Evolutionary conservation across 495 filamentous ascomycete genomes (phyloP).

Genomic region (Aspergillus hancockii): DNA sequence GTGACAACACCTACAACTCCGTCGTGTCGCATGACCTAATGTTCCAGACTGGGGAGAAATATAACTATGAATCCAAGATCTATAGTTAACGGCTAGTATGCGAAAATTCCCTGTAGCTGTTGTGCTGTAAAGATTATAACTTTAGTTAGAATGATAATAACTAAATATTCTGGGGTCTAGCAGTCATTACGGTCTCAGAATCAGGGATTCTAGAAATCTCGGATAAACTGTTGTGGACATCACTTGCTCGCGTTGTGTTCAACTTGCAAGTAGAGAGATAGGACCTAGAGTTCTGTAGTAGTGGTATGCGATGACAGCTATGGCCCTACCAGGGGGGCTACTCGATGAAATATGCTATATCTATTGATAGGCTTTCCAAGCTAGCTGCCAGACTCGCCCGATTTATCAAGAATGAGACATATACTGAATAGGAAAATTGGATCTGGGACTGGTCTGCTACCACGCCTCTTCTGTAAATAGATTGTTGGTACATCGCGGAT

Average conservation of each 20-base stretch:
- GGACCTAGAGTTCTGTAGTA: constrained; percentile 45
- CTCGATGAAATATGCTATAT: constrained; percentile 64
- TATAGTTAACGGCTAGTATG: constrained; percentile 30
- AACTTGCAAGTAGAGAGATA: constrained; percentile 58
- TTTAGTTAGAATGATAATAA: constrained; percentile 53
- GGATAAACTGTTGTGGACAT: constrained; percentile 63
- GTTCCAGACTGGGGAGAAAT: constrained; percentile 40
- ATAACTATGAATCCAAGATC: constrained; percentile 40
- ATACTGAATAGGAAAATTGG: constrained; percentile 62
- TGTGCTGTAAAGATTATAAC: too few species aligned
- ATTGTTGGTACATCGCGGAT: too few species aligned
- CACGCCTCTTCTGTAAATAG: constrained; percentile 54
- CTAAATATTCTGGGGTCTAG: constrained; percentile 53
- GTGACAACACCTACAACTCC: constrained; percentile 44
- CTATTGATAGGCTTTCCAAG: constrained; percentile 65
- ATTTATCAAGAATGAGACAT: constrained; percentile 62
- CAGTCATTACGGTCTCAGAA: constrained; percentile 51
- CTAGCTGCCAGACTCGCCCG: constrained; percentile 62
- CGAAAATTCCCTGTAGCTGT: too few species aligned
- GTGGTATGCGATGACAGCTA: constrained; percentile 53
- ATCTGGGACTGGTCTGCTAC: constrained; percentile 60
- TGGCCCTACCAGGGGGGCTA: constrained; percentile 46
- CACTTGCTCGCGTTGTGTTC: constrained; percentile 73
- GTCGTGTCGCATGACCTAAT: constrained; percentile 44
- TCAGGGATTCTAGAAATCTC: constrained; percentile 37